Evolutionary conservation across 1,139 yeast species (phyloP), one percentile per base, ranked within the genome.

Genomic region (Suhomyces wounanorum): DNA sequence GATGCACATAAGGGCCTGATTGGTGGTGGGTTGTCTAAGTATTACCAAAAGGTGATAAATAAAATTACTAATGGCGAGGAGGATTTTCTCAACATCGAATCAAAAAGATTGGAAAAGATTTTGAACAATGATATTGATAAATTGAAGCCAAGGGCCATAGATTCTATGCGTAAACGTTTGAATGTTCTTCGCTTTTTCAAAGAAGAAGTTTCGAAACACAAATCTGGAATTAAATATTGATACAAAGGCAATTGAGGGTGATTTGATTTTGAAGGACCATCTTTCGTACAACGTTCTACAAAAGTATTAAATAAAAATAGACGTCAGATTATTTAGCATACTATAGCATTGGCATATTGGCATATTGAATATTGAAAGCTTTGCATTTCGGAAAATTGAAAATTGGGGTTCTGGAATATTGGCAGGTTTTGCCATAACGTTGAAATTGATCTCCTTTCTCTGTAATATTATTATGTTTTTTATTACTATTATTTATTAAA

Each of bases 41-140:
- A 83, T 63, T 86, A 87, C 67, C 69, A 68, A 49, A 78, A 79
- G 57, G 65, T 84, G 51, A 65, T 83, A 41, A 74, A 75, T 48
- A 82, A 81, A 64, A 63, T 82, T 26, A 66, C 74, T 45, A 70
- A 75, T 46, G 83, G 82, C 21, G 82, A 82, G 47, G 62, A 62
- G 8, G 69, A 64, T 1, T 85, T 78, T 64, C 70, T 85, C 48
- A 58, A 61, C 3, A 70, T 68, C 47, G 96, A 89, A 66, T 59
- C 69, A 35, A 59, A 63, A 4, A 78, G 96, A 59, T 73, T 88
- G 48, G 60, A 65, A 21, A 72, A 68, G 35, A 71, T 87, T 26
- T 58, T 85, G 47, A 59, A 63, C 14, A 71, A 73, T 47, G 68
- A 65, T 50, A 65, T 72, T 11, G 68, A 69, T 38, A 67, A 68